Conservation (phyloP, 78 protist species). For the Dictyostelium capitatum region DNA sequence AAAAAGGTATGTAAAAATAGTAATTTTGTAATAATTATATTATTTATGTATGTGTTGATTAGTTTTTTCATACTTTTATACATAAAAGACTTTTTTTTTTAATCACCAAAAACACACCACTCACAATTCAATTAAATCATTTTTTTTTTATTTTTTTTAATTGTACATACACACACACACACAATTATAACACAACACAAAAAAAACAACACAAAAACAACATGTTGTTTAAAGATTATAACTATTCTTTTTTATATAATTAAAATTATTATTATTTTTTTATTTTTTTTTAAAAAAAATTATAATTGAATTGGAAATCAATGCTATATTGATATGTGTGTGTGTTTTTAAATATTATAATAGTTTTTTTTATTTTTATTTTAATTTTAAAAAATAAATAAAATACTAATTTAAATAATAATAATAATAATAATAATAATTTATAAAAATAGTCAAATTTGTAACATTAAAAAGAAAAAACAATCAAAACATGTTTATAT, state of each 20-base stretch:
- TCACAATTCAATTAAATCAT: too few species aligned
- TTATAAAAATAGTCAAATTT: background rate
- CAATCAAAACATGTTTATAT: background rate
- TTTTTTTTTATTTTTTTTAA: too few species aligned
- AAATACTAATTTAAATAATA: background rate
- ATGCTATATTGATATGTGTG: background rate
- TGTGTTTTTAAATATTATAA: too few species aligned
- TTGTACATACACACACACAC: background rate
- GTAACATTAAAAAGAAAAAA: background rate
- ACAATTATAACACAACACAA: background rate
- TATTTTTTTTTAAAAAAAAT: background rate
- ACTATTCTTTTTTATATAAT: too few species aligned
- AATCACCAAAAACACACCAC: too few species aligned
- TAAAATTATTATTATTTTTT: background rate
- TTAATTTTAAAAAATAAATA: background rate
- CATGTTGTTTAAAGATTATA: background rate
- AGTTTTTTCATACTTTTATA: too few species aligned
- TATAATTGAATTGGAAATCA: background rate
- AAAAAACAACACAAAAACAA: background rate
- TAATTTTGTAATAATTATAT: too few species aligned
- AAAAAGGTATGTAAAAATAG: too few species aligned
- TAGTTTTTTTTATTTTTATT: background rate
- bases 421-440: background rate
- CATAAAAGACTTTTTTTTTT: too few species aligned
- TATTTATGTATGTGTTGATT: too few species aligned